A percentile compares a stretch with the other conserved stretches of the same genome.
These are phyloP conservation scores for Podospora pseudocomata DNA, from an alignment of 495 filamentous ascomycete genomes.

Conservation along the genomic window DNA sequence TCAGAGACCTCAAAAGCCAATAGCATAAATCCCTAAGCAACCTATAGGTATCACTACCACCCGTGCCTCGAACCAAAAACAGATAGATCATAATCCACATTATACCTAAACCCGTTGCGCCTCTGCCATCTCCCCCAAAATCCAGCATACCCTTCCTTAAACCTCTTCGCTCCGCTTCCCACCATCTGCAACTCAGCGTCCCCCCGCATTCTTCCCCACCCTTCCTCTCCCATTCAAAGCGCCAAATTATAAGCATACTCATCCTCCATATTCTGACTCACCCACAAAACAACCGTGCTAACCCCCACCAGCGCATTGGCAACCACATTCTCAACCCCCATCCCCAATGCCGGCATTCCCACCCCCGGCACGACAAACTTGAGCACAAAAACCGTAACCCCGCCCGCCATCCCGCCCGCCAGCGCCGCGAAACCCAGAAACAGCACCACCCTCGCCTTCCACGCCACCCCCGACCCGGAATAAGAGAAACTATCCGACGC, in stretches of 20 bases:
- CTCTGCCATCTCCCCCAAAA: background rate
- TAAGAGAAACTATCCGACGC: conserved; percentile 85
- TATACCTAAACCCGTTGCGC: background rate
- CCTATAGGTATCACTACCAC: background rate
- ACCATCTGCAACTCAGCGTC: background rate
- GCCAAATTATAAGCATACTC: conserved; percentile 96
- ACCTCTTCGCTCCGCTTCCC: background rate
- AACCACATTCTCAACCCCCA: conserved; percentile 90
- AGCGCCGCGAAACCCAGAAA: conserved; percentile 94
- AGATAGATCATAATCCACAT: background rate
- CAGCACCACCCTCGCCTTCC: conserved; percentile 93
- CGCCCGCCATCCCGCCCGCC: conserved; percentile 90
- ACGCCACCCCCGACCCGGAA: conserved; percentile 79
- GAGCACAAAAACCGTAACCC: conserved; percentile 83
- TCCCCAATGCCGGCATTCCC: conserved; percentile 78
- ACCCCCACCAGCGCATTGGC: conserved; percentile 84
- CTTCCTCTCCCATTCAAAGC: conserved; percentile 49
- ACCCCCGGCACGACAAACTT: conserved; percentile 83
- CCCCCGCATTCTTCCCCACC: background rate
- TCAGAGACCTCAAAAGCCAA: background rate
- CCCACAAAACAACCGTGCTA: conserved; percentile 87
- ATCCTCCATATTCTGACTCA: conserved; percentile 98
- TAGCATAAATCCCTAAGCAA: background rate
- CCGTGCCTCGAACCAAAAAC: background rate
- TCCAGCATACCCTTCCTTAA: background rate